phyloP scores from a whole-genome alignment of 2,329 filamentous ascomycete species.

The Trichoderma endophyticum region DNA sequence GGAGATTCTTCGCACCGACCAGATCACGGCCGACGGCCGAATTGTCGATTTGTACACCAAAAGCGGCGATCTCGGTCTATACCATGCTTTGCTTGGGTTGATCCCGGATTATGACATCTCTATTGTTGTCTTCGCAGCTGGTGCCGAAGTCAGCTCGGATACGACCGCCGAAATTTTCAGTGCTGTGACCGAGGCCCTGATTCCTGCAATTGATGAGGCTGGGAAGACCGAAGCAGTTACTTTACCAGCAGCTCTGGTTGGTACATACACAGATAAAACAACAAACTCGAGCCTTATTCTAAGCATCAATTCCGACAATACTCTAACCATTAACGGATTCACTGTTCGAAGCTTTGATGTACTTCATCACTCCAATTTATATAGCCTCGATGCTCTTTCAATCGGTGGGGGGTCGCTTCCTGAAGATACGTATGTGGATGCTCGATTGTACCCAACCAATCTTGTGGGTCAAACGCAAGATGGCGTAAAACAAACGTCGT shows the following conservation, averaged over 20 bases:
- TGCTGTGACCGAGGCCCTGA: constrained; percentile 5
- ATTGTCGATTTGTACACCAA: constrained; percentile 46
- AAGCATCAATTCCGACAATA: neutral
- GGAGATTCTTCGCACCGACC: constrained; percentile 42
- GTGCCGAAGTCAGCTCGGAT: constrained; percentile 27
- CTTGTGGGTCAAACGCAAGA: neutral
- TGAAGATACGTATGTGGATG: neutral
- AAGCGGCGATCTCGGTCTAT: constrained; percentile 37
- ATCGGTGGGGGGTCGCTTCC: neutral
- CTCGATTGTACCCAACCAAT: neutral
- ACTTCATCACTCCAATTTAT: neutral
- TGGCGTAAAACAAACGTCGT: constrained; percentile 23
- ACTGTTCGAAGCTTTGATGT: neutral
- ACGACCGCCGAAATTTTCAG: constrained; percentile 26
- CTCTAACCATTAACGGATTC: neutral
- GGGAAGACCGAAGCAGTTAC: neutral
- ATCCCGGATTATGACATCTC: constrained; percentile 42
- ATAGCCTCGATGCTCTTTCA: neutral
- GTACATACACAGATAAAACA: neutral
- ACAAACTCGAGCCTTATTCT: neutral
- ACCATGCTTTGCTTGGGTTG: constrained; percentile 37
- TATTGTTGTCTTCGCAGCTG: constrained; percentile 14
- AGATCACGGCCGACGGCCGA: constrained; percentile 34
- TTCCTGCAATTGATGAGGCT: neutral
- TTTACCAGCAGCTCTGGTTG: neutral